Evolutionary conservation across 2,329 filamentous ascomycete genomes (phyloP), one percentile per base, ranked within the genome.

Genomic region (Paraphaeosphaeria sporulosa): DNA sequence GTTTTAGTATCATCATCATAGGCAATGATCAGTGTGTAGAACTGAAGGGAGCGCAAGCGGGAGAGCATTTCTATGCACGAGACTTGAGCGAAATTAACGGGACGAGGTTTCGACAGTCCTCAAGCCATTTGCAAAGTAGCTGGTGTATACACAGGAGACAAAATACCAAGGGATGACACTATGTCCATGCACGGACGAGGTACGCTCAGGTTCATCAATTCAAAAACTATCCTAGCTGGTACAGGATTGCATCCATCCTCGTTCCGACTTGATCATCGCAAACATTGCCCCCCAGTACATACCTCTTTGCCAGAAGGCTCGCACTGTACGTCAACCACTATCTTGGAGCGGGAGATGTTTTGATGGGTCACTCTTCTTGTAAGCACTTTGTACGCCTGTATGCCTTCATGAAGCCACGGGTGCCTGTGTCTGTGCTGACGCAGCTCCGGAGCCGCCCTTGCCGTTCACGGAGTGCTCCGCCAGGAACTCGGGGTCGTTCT

Each of bases 401-500:
- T 13, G 1, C 13, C 61, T 10, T 15, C 27, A 52, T 21, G 49
- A 34, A 25, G 49, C 49, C 4, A 42, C 15, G 10, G 56, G 56
- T 21, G 56, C 56, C 42, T 59, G 60, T n/a, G 56, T 58, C 34
- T 55, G 47, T 27, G 60, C 60, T 2, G 56, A 43, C 38, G 56
- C 60, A 15, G 60, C 56, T 6, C 59, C 59, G 10, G 59, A 55
- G 0, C 59, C 59, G 21, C 60, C 59, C 51, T 66, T 68, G 12
- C 62, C 57, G 19, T 65, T 76, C 34, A 86, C 85, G 2, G 84
- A 81, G 77, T 92, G 95, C 42, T 90, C 85, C 66, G 86, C 87
- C 71, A 99, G 85, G 80, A 97, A 98, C 46, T 93, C 89, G 0
- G 89, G 85, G 74, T 97, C 87, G 71, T 89, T 93, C 64, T 90